These are phyloP conservation scores for Cymbidium sinense DNA, from an alignment of 106 monocot species.

Conservation along the genomic window DNA sequence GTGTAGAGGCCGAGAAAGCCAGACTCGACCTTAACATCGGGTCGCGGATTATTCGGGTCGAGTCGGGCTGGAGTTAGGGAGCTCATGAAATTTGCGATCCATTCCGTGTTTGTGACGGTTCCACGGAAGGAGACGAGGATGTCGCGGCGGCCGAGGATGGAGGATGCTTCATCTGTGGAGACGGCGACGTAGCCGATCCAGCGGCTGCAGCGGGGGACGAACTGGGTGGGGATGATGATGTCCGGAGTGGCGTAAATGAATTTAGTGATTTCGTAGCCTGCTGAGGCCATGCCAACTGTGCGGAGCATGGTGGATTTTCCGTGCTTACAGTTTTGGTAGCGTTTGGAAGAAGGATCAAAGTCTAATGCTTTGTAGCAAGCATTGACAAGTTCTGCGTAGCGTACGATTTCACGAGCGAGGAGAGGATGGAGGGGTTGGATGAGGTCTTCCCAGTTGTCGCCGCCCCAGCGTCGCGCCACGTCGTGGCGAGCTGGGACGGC, in stretches of 20 bases:
- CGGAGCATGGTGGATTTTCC: slow-evolving; percentile 25
- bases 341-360: slow-evolving; percentile 34
- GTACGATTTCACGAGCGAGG: slow-evolving; percentile 39
- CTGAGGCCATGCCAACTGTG: slow-evolving; percentile 14
- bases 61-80: slow-evolving; percentile 36
- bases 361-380: slow-evolving; percentile 59
- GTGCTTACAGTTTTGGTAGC: slow-evolving; percentile 51
- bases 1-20: slow-evolving; percentile 60
- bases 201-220: slow-evolving; percentile 23
- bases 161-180: slow-evolving; percentile 15
- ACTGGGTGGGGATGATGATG: slow-evolving; percentile 21
- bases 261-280: slow-evolving; percentile 38
- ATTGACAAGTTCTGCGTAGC: slow-evolving; percentile 37
- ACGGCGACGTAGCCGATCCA: slow-evolving; percentile 64
- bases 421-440: slow-evolving; percentile 33
- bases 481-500: no score
- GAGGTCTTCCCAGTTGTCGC: slow-evolving; percentile 38
- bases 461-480: slow-evolving; percentile 50
- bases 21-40: slow-evolving; percentile 47
- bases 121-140: slow-evolving; percentile 45
- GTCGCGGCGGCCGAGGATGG: slow-evolving; percentile 36
- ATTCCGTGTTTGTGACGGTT: slow-evolving; percentile 40
- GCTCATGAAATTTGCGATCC: slow-evolving; percentile 56
- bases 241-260: slow-evolving; percentile 46
- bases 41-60: slow-evolving; percentile 30